Base-by-base conservation (phyloP, 257 asterid species). In the Solanum pinnatisectum region DNA sequence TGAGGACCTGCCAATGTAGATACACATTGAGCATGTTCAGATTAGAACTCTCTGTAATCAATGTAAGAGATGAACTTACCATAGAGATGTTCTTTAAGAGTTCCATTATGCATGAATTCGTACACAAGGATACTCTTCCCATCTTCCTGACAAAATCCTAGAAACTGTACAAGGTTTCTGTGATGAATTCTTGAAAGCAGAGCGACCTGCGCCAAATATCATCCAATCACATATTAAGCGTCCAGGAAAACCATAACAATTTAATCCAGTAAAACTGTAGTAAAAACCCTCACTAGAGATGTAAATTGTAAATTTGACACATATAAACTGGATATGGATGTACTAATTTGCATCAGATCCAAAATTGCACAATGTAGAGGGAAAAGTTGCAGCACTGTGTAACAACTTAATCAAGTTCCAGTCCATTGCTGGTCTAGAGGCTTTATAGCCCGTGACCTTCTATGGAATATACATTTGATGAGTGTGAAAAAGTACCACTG, bases 141-240 rank as follows among this genome's bases (percentile, higher is more conserved):
- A 18, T 93, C 98, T 94, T 95, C 99, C 92, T 95, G 99, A 94
- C 99, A 97, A 87, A 93, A 97, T 88, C 99, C 99, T 71, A 96
- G 93, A 92, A 96, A 97, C 92, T 97, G 98, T 68, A 97, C 98
- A 42, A 97, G 94, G 91, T 97, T 97, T 87, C 99, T 92, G 90
- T 97, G 99, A 91, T 97, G 99, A 92, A 97, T 97, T 90, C 99
- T 94, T 87, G 99, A 97, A 86, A 97, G 99, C 89, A 96, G 98
- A 91, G 99, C 93, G 73, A 97, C 99, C 99, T 97, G 94, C 37
- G 73, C 84, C 78, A 81, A 60, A 76, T 20, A 86, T n/a, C 72
- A 87, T 44, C 39, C 15, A 44, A 27, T 77, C 36, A 77, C 63
- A 40, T 77, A n/a, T 40, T 44, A 27, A 79, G 65, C 14, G 22